Percentiles rank a stretch among this genome's conserved stretches.
These are phyloP conservation scores for Pythium aphanidermatum DNA, from an alignment of 352 stramenopile species.

Conservation along the genomic window DNA sequence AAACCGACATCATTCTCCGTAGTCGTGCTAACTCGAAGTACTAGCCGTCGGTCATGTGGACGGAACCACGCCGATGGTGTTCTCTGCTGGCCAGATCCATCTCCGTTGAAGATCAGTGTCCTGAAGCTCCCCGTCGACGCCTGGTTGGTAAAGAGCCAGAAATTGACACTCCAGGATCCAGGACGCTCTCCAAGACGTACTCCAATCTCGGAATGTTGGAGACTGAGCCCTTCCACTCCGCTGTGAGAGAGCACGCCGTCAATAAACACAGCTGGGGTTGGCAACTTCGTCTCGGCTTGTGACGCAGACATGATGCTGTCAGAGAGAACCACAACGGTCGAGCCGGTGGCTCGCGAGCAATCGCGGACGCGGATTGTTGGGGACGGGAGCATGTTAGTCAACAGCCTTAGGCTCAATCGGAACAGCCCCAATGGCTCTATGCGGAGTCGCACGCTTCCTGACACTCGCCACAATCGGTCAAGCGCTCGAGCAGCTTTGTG, in stretches of 20 bases:
- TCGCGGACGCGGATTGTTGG: slow-evolving; percentile 8
- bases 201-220: slow-evolving; percentile 33
- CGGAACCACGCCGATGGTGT: slow-evolving; percentile 81
- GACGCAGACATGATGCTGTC: background rate
- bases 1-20: slow-evolving; percentile 49
- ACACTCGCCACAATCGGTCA: background rate
- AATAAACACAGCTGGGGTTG: slow-evolving; percentile 27
- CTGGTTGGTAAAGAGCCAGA: slow-evolving; percentile 59
- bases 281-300: slow-evolving; percentile 2
- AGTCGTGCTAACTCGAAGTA: slow-evolving; percentile 62
- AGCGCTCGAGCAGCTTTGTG: background rate
- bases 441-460: slow-evolving; percentile 20
- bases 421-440: slow-evolving; percentile 31
- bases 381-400: background rate
- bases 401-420: no score
- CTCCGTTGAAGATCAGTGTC: slow-evolving; percentile 80
- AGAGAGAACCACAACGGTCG: slow-evolving; percentile 3
- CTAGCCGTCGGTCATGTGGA: slow-evolving; percentile 51
- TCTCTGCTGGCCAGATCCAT: slow-evolving; percentile 49
- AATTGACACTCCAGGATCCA: slow-evolving; percentile 58
- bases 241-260: slow-evolving; percentile 45
- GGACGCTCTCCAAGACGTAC: slow-evolving; percentile 28
- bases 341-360: slow-evolving; percentile 7
- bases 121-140: slow-evolving; percentile 51
- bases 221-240: slow-evolving; percentile 34